Evolutionary conservation across 129 eudicot genomes (phyloP).

Genomic region (Lactuca saligna): DNA sequence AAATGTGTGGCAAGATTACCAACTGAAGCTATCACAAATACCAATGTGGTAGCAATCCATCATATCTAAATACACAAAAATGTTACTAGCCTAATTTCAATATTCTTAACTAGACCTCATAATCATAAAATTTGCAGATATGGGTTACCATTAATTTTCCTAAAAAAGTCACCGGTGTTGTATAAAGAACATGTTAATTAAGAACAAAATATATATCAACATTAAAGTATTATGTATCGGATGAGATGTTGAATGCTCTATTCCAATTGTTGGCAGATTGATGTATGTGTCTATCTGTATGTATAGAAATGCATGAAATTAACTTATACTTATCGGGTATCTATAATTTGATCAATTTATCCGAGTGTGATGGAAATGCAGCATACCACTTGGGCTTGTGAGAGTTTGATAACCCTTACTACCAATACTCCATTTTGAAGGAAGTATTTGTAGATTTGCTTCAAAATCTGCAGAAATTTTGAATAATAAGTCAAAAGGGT

Average conservation of each 20-base stretch:
- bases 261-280: conserved; percentile 75
- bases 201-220: conserved; percentile 95
- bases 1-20: conserved; percentile 87
- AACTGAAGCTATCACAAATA: conserved; percentile 81
- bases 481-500: conserved; percentile 16
- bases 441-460: conserved; percentile 79
- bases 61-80: conserved; percentile 51
- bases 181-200: too few relatives aligned
- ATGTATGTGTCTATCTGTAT: conserved; percentile 38
- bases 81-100: neutral
- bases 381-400: conserved; percentile 57
- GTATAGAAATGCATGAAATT: conserved; percentile 13
- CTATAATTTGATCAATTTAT: neutral
- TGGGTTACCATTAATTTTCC: conserved; percentile 91
- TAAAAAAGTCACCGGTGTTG: conserved; percentile 87
- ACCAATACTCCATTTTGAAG: conserved; percentile 57
- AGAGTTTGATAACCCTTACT: conserved; percentile 70
- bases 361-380: neutral
- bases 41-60: conserved; percentile 91
- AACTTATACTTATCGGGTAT: neutral
- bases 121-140: conserved; percentile 69
- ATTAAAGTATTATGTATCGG: conserved; percentile 85
- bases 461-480: conserved; percentile 59
- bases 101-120: neutral
- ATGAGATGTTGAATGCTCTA: conserved; percentile 78